Evolutionary conservation across 2,329 filamentous ascomycete species (phyloP).

Genomic region (Cladosporium sp.): DNA sequence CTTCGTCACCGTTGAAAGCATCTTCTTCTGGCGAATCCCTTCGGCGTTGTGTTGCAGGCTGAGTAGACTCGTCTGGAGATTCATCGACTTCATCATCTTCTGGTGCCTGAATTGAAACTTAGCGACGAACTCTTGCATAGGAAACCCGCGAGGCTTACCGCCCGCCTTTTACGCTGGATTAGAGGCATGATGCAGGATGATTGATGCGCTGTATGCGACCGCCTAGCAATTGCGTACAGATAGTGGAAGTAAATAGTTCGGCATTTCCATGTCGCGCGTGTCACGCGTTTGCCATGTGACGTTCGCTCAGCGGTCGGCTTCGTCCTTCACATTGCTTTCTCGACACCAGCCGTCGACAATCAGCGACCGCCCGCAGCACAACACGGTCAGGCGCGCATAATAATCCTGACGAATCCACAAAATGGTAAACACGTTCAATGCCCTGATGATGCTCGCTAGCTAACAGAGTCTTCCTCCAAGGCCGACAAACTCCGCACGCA

Average conservation of each 20-base stretch:
- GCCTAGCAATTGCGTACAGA: too few relatives aligned
- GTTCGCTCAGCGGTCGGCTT: not conserved
- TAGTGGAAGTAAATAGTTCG: too few relatives aligned
- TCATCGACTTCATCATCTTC: constrained; percentile 21
- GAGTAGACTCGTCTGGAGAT: constrained; percentile 21
- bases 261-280: not conserved
- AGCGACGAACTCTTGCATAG: not conserved
- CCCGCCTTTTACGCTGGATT: constrained; percentile 25
- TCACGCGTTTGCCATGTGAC: constrained; percentile 13
- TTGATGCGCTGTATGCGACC: not conserved
- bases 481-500: constrained; percentile 97
- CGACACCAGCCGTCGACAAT: not conserved
- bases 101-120: constrained; percentile 13
- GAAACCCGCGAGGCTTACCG: constrained; percentile 17
- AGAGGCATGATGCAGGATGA: constrained; percentile 14
- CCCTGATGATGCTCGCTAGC: not conserved
- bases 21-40: constrained; percentile 19
- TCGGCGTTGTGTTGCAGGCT: constrained; percentile 29
- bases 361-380: not conserved
- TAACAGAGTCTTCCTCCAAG: constrained; percentile 32
- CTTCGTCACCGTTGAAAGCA: constrained; percentile 19
- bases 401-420: not conserved
- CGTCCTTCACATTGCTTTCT: not conserved
- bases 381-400: not conserved
- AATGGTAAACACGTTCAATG: not conserved